Evolutionary conservation across 805 yeast species (phyloP).

Genomic region (Priceomyces fermenticarens): DNA sequence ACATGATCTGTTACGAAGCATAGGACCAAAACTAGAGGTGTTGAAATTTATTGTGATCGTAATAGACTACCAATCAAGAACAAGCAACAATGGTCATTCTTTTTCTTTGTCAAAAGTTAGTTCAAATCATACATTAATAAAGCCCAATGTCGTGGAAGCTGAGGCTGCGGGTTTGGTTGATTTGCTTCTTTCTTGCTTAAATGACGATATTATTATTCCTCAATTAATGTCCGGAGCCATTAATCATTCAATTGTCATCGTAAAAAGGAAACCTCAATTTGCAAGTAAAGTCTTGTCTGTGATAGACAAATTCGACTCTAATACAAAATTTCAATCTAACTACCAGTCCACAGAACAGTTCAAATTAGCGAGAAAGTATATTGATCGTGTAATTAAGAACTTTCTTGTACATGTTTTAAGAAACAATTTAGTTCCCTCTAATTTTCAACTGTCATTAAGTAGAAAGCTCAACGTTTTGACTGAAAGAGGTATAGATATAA

Average conservation of each 20-base stretch:
- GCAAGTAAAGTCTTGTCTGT: conserved; percentile 55
- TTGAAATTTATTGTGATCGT: conserved; percentile 60
- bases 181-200: conserved; percentile 52
- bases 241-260: conserved; percentile 59
- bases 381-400: conserved; percentile 55
- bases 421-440: conserved; percentile 33
- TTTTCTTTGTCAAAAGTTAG: conserved; percentile 51
- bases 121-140: conserved; percentile 63
- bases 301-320: conserved; percentile 59
- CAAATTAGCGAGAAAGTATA: conserved; percentile 59
- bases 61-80: conserved; percentile 44
- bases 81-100: conserved; percentile 32
- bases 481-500: conserved; percentile 38
- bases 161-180: conserved; percentile 74
- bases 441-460: conserved; percentile 23
- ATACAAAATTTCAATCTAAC: conserved; percentile 52
- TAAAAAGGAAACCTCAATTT: conserved; percentile 64
- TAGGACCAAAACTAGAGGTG: conserved; percentile 65
- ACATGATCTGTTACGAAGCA: conserved; percentile 46
- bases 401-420: conserved; percentile 38
- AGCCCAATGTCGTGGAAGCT: conserved; percentile 52
- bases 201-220: conserved; percentile 50
- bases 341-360: conserved; percentile 41
- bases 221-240: conserved; percentile 66
- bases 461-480: conserved; percentile 28